Evolutionary conservation across 1,284 basidiomycete genomes (phyloP).

Genomic region (Cystobasidium slooffiae): DNA sequence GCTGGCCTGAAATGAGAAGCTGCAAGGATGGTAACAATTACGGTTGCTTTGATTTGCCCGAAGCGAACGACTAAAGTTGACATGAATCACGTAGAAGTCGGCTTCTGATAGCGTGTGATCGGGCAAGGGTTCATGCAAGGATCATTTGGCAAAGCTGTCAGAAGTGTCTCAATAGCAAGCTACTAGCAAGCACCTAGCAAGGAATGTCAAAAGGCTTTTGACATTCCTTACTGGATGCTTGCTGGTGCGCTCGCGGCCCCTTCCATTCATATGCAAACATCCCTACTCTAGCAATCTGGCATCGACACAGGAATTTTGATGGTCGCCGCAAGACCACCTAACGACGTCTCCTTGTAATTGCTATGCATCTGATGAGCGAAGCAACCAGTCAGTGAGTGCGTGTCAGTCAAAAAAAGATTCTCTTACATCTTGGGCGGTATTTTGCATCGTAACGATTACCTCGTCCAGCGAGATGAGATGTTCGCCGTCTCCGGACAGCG

Average conservation of each 20-base stretch:
- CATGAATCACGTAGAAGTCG: too few species aligned
- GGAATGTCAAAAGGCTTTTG: background rate
- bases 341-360: conserved; percentile 86
- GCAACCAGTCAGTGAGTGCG: background rate
- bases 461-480: conserved; percentile 90
- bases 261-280: background rate
- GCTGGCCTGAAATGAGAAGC: too few species aligned
- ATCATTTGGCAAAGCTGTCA: too few species aligned
- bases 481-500: conserved; percentile 84
- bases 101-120: too few species aligned
- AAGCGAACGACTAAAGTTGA: too few species aligned
- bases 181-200: too few species aligned
- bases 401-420: conserved; percentile 58
- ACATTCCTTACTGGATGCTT: background rate
- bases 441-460: conserved; percentile 92
- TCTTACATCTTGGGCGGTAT: conserved; percentile 67
- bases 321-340: conserved; percentile 59
- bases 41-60: too few species aligned
- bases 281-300: conserved; percentile 65
- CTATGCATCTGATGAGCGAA: conserved; percentile 72
- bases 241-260: background rate
- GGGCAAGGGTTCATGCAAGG: too few species aligned
- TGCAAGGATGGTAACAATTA: too few species aligned
- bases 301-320: conserved; percentile 75
- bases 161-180: too few species aligned